Conservation (phyloP, 108 stramenopile genomes). For the Discostella stelligeroides region DNA sequence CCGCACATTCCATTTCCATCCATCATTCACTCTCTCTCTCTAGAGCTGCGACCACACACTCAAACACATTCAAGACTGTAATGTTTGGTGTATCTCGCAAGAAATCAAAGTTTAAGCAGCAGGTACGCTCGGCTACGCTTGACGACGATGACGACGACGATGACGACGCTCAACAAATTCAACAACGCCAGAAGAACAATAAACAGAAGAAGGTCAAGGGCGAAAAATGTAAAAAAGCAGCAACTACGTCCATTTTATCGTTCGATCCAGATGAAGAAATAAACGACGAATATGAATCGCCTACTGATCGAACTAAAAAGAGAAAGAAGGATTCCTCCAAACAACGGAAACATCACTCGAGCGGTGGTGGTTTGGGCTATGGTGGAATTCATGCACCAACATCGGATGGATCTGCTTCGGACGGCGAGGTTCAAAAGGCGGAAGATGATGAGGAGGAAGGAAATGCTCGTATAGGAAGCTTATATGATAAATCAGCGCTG, state of each 20-base stretch:
- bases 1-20: too few species aligned
- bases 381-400: conserved; percentile 17
- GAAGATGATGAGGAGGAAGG: conserved; percentile 22
- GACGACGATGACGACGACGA: conserved; percentile 21
- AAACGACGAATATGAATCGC: conserved; percentile 16
- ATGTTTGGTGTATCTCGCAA: conserved; percentile 53
- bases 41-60: too few species aligned
- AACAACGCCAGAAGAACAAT: conserved; percentile 1
- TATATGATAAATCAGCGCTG: conserved; percentile 65
- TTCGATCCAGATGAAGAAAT: conserved; percentile 45
- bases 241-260: conserved; percentile 25
- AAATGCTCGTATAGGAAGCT: conserved; percentile 6
- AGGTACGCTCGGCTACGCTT: conserved; percentile 3
- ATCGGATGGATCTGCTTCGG: conserved; percentile 30
- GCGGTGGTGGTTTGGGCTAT: conserved; percentile 25
- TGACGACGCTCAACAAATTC: conserved; percentile 14
- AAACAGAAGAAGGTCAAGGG: conserved; percentile 11
- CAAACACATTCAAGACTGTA: background rate
- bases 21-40: too few species aligned
- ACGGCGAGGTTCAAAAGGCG: conserved; percentile 1
- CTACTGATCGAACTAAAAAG: conserved; percentile 17
- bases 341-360: conserved; percentile 39
- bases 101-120: conserved; percentile 10
- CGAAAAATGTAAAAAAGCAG: conserved; percentile 16
- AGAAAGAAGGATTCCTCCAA: conserved; percentile 40